Evolutionary conservation across 306 rosid species (phyloP), one percentile per base, ranked within the genome.

Genomic region (Herpetospermum pedunculosum): DNA sequence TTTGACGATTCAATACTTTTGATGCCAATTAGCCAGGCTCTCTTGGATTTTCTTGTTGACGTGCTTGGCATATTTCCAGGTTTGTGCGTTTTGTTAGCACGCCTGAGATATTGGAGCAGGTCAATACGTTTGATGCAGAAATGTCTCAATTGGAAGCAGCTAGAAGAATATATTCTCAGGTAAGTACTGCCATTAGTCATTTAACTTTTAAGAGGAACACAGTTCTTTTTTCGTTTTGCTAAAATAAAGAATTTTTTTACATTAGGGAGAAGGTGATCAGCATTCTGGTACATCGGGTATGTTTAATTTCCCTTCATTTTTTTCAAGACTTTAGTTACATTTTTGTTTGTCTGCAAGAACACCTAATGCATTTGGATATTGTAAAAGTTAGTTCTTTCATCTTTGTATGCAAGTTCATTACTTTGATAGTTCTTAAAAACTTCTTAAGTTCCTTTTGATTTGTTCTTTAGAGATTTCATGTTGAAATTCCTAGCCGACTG

Each of bases 131-230:
- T 78, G 99, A 95, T 73, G 85, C 91, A 65, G 99, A 95, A 82
- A 87, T 89, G 99, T 87, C 96, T 30, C 96, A 95, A 73, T 87
- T 95, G 91, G 99, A 95, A 79, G 83, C 89, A 38, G 99, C 96
- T 28, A 81, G 83, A 23, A 87, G 75, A 82, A 88, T 88, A 77
- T 95, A 91, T 86, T 87, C 96, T 76, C 96, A 87, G 95, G 99
- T 89, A 84, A 77, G 67, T 12, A 3, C 23, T 34, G 68, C 68
- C 43, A 12, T 30, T 30, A 0, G 54, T 40, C 60, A 47, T 1
- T 1, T 47, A 23, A 21, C 23, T 34, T 53, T 37, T 6, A 54
- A 23, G 38, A 44, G 37, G 62, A 23, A 47, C 4, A 46, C 8
- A 12, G 13, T 76, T 32, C 0, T 44, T 28, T 26, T 44, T 47